Base-by-base conservation (phyloP, 495 filamentous ascomycete species). In the Darksidea phi region DNA sequence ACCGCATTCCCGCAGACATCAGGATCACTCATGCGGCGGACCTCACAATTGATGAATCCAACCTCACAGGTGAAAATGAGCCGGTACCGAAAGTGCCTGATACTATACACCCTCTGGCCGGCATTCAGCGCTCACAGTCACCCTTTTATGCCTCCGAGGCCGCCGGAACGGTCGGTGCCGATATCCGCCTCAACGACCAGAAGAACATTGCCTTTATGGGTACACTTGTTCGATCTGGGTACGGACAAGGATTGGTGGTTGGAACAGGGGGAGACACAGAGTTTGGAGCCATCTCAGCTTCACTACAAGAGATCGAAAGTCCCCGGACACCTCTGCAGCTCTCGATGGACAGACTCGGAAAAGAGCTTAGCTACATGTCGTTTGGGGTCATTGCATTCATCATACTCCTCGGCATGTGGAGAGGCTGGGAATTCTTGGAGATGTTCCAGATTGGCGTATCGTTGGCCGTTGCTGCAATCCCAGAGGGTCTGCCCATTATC, bases 391-490 rank as follows among this genome's bases (percentile, higher is more conserved):
- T 99, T 67, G 92, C 75, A 1, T 76, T 99, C 36, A 99, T 99
- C 71, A 88, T 95, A 20, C 64, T 97, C 0, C 80, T 96, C 42
- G 94, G 94, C 5, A 81, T 95, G 59, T 80, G 92, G 64, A 90
- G 97, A 68, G 94, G 93, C 17, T 88, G 92, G 71, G 84, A 86
- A 61, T 77, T 96, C 28, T 80, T 99, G 23, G 94, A 97, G 47
- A 95, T 99, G 77, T 97, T 99, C 73, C 95, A 93, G 28, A 96
- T 97, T 71, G 95, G 91, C 20, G 94, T 99, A 38, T 97, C 93
- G 7, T 82, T 99, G 28, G 94, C 94, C 12, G 94, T 99, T 15
- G 94, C 94, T 10, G 94, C 94, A 21, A 98, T 98, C 70, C 94
- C 94, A 0, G 94, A 98, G 78, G 94, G 94, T 11, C 80, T 98